Percentiles rank a stretch among this genome's conserved stretches.
Evolutionary conservation across 192 early-diverging fungal species (phyloP).

Genomic region (Borealophlyctis nickersoniae): DNA sequence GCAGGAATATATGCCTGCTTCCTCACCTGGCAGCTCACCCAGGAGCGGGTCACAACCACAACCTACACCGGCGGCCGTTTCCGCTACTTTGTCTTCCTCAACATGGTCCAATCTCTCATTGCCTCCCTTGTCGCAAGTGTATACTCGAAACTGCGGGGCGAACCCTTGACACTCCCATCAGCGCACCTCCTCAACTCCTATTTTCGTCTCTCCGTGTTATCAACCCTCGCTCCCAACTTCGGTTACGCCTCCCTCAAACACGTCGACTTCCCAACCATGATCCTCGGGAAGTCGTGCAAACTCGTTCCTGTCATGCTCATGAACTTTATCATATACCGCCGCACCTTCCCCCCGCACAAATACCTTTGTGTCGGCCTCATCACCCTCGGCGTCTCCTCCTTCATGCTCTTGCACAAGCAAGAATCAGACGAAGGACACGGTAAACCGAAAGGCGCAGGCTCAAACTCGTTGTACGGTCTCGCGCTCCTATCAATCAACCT

Average conservation of each 20-base stretch:
- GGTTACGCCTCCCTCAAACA: conserved; percentile 90
- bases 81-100: conserved; percentile 88
- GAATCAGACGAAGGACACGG: conserved; percentile 39
- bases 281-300: conserved; percentile 95
- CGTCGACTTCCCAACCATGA: conserved; percentile 97
- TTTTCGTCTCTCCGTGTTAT: conserved; percentile 71
- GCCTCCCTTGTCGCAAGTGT: conserved; percentile 71
- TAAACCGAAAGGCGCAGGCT: conserved; percentile 38
- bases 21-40: conserved; percentile 91
- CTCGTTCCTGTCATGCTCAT: conserved; percentile 94
- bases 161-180: conserved; percentile 36
- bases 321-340: conserved; percentile 88
- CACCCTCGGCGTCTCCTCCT: conserved; percentile 85
- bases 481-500: conserved; percentile 80
- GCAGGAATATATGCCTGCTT: conserved; percentile 93
- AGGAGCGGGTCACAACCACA: conserved; percentile 87
- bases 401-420: conserved; percentile 79
- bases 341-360: conserved; percentile 82
- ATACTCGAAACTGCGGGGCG: conserved; percentile 63
- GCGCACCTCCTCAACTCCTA: conserved; percentile 50
- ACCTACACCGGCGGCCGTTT: conserved; percentile 79
- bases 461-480: conserved; percentile 76
- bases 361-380: conserved; percentile 84
- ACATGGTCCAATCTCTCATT: conserved; percentile 77
- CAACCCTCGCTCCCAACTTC: conserved; percentile 79